Evolutionary conservation across 768 basidiomycete genomes (phyloP).

Genomic region (Rhizopogon vesiculosus): DNA sequence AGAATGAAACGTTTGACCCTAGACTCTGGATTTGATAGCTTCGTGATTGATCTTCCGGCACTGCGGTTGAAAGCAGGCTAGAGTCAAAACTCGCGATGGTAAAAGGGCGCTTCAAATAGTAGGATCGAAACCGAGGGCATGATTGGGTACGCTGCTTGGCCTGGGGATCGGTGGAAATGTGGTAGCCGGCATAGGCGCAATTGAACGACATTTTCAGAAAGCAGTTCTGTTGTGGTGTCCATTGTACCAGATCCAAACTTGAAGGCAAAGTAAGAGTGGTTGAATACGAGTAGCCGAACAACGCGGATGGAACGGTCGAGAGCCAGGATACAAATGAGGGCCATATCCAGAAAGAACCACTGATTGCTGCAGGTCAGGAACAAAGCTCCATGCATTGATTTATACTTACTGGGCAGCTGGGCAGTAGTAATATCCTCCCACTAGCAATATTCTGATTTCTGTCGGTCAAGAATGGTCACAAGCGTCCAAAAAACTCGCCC

Average conservation of each 20-base stretch:
- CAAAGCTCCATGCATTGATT: not conserved
- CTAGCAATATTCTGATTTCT: constrained; percentile 23
- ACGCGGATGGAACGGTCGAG: constrained; percentile 48
- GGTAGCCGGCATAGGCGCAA: constrained; percentile 40
- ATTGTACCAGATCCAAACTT: constrained; percentile 19
- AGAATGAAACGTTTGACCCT: constrained; percentile 3
- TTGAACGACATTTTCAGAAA: constrained; percentile 43
- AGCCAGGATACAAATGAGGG: constrained; percentile 26
- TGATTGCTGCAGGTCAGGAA: constrained; percentile 1
- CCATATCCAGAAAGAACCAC: constrained; percentile 24
- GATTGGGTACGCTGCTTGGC: constrained; percentile 50
- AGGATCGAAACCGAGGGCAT: constrained; percentile 41
- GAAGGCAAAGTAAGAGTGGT: constrained; percentile 35
- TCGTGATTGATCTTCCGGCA: not conserved
- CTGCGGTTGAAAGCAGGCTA: constrained; percentile 7
- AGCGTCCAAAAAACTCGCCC: constrained; percentile 22
- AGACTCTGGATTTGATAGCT: not conserved
- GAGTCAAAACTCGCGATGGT: constrained; percentile 46
- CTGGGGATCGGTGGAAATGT: constrained; percentile 48
- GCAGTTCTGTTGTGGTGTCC: constrained; percentile 36
- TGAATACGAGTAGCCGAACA: constrained; percentile 39
- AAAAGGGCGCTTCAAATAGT: constrained; percentile 53
- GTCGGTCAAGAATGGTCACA: constrained; percentile 7
- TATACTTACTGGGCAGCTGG: constrained; percentile 11
- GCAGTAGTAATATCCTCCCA: constrained; percentile 39